A percentile compares a stretch with the other conserved stretches of the same genome.
These are phyloP conservation scores for Casuarina glauca DNA, from an alignment of 306 rosid genomes.

Conservation along the genomic window DNA sequence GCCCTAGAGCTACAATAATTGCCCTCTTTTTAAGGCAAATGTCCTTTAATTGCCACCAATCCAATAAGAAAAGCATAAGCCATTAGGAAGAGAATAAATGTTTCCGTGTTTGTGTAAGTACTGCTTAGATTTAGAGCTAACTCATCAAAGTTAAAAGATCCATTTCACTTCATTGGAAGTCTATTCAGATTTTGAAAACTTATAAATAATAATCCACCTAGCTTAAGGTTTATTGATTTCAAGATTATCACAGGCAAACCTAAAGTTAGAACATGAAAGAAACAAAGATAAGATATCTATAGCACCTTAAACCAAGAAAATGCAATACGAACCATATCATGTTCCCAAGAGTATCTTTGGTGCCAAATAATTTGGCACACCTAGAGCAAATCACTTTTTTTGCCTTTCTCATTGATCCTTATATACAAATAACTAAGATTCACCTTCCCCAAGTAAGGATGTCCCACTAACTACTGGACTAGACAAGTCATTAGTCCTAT, in stretches of 20 bases:
- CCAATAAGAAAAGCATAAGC: slow-evolving; percentile 5
- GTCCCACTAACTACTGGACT: slow-evolving; percentile 88
- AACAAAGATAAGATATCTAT: slow-evolving; percentile 19
- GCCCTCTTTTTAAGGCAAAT: neutral
- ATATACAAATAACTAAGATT: slow-evolving; percentile 50
- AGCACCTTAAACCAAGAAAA: slow-evolving; percentile 58
- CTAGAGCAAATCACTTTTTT: slow-evolving; percentile 94
- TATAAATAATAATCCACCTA: neutral
- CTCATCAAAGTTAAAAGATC: neutral
- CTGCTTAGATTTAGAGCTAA: neutral
- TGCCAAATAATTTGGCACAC: slow-evolving; percentile 98
- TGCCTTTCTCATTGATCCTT: slow-evolving; percentile 81
- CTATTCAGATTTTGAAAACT: neutral
- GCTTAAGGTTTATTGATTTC: slow-evolving; percentile 15
- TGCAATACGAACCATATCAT: slow-evolving; percentile 91
- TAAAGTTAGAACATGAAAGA: slow-evolving; percentile 13
- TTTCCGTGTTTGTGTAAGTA: neutral
- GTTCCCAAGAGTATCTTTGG: slow-evolving; percentile 99
- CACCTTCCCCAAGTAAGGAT: slow-evolving; percentile 75
- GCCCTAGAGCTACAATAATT: slow-evolving; percentile 1
- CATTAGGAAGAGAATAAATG: neutral
- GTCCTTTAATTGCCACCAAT: slow-evolving; percentile 8
- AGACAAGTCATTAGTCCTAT: slow-evolving; percentile 96
- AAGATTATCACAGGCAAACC: slow-evolving; percentile 24
- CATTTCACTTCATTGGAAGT: neutral